Evolutionary conservation across 1,139 yeast species (phyloP).

Genomic region (Saccharomyces hybrid): DNA sequence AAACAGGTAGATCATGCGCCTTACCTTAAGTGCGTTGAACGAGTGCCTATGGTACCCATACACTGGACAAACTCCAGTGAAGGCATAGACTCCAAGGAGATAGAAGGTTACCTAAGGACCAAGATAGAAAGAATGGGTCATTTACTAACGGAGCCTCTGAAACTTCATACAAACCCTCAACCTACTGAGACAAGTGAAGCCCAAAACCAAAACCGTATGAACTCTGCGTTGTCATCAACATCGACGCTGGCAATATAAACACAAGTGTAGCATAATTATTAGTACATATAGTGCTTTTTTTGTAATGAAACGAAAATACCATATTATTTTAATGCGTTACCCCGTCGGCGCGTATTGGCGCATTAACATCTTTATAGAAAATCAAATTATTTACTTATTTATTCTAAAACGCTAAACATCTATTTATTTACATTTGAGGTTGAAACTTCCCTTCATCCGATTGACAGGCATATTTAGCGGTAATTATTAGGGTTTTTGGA

Average conservation of each 20-base stretch:
- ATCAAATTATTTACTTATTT: background rate
- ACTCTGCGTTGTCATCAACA: background rate
- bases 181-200: background rate
- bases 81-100: conserved; percentile 78
- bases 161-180: conserved; percentile 23
- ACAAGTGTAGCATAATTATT: background rate
- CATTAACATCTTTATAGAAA: background rate
- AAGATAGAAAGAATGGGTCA: conserved; percentile 98
- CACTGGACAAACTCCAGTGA: conserved; percentile 65
- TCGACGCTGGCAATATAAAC: background rate
- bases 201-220: background rate
- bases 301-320: background rate
- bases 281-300: background rate
- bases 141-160: conserved; percentile 55
- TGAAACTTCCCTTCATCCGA: background rate
- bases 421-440: background rate
- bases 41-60: conserved; percentile 94
- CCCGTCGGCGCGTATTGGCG: background rate
- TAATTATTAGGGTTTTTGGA: background rate
- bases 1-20: conserved; percentile 54
- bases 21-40: conserved; percentile 41
- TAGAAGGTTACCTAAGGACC: conserved; percentile 86
- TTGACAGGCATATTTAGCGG: background rate
- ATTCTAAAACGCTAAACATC: background rate
- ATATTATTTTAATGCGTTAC: background rate